These are phyloP conservation scores for Penicillium arizonense DNA, from an alignment of 495 filamentous ascomycete genomes.

Conservation along the genomic window DNA sequence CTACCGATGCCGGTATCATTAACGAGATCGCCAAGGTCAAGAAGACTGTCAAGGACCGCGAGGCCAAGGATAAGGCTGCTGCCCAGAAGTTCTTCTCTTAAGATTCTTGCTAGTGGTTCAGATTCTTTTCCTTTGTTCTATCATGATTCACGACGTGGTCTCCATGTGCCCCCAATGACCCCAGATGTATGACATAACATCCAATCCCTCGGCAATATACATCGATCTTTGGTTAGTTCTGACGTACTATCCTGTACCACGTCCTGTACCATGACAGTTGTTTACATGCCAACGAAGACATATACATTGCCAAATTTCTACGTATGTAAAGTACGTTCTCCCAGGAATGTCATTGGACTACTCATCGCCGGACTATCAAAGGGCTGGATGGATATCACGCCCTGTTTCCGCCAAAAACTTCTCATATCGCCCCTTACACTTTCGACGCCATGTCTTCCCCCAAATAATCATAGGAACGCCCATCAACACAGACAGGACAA, in stretches of 20 bases:
- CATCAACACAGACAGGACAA: conserved; percentile 18
- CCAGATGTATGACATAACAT: conserved; percentile 25
- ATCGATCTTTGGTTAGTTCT: not conserved
- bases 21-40: conserved; percentile 76
- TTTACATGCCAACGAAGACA: not conserved
- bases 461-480: conserved; percentile 26
- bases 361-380: no score
- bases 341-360: no score
- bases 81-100: conserved; percentile 84
- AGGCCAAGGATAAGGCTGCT: conserved; percentile 83
- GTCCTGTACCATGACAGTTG: conserved; percentile 10
- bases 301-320: no score
- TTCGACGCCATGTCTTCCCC: conserved; percentile 30
- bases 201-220: conserved; percentile 5
- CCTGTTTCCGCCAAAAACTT: conserved; percentile 23
- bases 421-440: conserved; percentile 25
- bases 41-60: conserved; percentile 66
- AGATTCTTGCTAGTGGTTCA: conserved; percentile 5
- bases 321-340: no score
- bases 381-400: not conserved
- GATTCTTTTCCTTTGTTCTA: conserved; percentile 5
- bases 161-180: conserved; percentile 9
- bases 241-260: not conserved
- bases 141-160: conserved; percentile 36
- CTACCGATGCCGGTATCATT: conserved; percentile 70